Evolutionary conservation across 2,329 filamentous ascomycete species (phyloP).

Genomic region (Zopfia rhizophila): DNA sequence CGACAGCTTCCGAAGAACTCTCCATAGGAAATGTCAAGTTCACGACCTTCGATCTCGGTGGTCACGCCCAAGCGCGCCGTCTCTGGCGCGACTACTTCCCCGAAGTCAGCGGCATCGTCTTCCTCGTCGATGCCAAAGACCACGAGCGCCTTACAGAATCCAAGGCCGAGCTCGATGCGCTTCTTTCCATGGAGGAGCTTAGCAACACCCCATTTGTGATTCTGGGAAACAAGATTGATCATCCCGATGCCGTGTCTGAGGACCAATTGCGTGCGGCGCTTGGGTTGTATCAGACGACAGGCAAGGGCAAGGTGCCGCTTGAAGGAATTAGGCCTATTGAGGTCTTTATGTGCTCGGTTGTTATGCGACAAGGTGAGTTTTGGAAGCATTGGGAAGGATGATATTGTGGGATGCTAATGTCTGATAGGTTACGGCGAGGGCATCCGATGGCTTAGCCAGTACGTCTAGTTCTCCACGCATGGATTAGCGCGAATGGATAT

Average conservation of each 20-base stretch:
- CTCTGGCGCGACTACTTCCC: conserved; percentile 55
- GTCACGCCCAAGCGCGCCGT: conserved; percentile 52
- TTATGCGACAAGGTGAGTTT: conserved; percentile 89
- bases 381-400: too few relatives aligned
- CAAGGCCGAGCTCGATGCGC: conserved; percentile 93
- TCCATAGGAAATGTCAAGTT: conserved; percentile 74
- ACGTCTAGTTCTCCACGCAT: conserved; percentile 51
- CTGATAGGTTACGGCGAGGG: conserved; percentile 50
- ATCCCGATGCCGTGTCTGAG: conserved; percentile 94
- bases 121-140: conserved; percentile 97
- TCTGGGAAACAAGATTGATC: conserved; percentile 99
- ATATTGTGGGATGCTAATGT: conserved; percentile 4
- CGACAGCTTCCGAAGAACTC: conserved; percentile 72
- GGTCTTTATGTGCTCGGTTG: conserved; percentile 97
- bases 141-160: conserved; percentile 93
- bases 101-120: conserved; percentile 79
- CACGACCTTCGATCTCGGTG: conserved; percentile 82
- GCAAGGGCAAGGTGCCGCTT: conserved; percentile 51
- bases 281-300: conserved; percentile 80
- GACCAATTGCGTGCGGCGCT: conserved; percentile 93
- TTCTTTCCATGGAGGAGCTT: conserved; percentile 96
- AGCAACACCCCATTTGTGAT: conserved; percentile 95
- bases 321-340: conserved; percentile 71
- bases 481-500: too few relatives aligned
- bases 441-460: conserved; percentile 55